These are phyloP conservation scores for Cyberlindnera euphorbiiphila DNA, from an alignment of 805 yeast species.

Conservation along the genomic window DNA sequence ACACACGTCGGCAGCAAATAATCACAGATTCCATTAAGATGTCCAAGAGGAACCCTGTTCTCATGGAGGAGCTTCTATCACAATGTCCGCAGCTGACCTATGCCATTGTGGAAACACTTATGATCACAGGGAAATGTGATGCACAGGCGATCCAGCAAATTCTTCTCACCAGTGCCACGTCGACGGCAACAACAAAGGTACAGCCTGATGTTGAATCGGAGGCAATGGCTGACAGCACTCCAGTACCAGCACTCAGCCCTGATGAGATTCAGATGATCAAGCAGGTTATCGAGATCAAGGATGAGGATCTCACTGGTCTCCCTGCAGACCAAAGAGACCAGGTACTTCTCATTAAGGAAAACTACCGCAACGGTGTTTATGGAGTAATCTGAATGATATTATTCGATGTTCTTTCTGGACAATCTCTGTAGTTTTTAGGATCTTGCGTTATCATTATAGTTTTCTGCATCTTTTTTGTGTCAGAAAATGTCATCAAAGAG, in stretches of 20 bases:
- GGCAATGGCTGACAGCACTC: not conserved
- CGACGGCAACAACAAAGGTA: not conserved
- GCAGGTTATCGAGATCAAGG: conserved; percentile 50
- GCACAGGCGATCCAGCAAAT: conserved; percentile 35
- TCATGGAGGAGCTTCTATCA: conserved; percentile 56
- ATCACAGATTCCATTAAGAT: conserved; percentile 57
- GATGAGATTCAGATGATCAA: conserved; percentile 44
- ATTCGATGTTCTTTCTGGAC: too few species aligned
- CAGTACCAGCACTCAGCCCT: conserved; percentile 26
- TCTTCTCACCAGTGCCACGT: conserved; percentile 18
- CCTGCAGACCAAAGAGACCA: conserved; percentile 46
- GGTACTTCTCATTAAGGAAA: conserved; percentile 27
- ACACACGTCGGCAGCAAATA: conserved; percentile 42
- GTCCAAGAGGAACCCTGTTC: conserved; percentile 51
- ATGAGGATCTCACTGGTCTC: conserved; percentile 44
- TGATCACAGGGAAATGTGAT: conserved; percentile 27
- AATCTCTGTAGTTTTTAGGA: too few species aligned
- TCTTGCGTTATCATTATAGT: too few species aligned
- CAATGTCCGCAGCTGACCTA: conserved; percentile 79
- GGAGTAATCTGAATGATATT: conserved; percentile 17
- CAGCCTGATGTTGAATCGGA: not conserved
- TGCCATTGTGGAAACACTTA: conserved; percentile 73
- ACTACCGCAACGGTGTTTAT: conserved; percentile 28
- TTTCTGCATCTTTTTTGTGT: too few species aligned
- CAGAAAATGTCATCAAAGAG: too few species aligned